Evolutionary conservation across 1,139 yeast species (phyloP).

Genomic region (Pichia sp.): DNA sequence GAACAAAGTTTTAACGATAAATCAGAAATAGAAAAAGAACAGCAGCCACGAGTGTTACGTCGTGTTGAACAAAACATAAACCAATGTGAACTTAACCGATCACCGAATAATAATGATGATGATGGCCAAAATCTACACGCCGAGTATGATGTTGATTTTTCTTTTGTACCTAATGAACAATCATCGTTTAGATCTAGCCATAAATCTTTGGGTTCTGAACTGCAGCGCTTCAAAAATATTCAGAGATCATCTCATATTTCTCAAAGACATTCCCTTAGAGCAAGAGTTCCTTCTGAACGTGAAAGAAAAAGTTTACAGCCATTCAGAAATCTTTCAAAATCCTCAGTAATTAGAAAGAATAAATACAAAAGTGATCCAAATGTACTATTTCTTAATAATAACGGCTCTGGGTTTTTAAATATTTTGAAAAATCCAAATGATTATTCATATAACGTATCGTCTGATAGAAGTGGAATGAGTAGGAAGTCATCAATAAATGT

Average conservation of each 20-base stretch:
- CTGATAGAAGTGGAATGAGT: not conserved
- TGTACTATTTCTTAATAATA: not conserved
- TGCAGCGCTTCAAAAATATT: not conserved
- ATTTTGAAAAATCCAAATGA: not conserved
- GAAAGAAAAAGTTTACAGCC: slow-evolving; percentile 8
- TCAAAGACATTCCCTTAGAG: not conserved
- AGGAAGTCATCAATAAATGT: slow-evolving; percentile 10
- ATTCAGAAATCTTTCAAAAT: not conserved
- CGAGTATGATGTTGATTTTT: not conserved
- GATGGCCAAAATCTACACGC: not conserved
- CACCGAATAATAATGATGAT: not conserved
- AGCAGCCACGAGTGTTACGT: not conserved
- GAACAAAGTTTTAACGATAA: not conserved
- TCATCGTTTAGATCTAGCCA: not conserved
- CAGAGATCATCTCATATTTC: not conserved
- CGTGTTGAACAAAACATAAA: not conserved
- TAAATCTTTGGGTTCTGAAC: not conserved
- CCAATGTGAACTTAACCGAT: not conserved
- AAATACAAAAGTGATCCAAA: slow-evolving; percentile 12
- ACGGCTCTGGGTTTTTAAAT: not conserved
- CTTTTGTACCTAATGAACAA: not conserved
- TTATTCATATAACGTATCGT: not conserved
- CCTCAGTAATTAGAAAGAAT: not conserved
- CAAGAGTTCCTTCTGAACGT: not conserved
- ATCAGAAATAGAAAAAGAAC: not conserved